These are phyloP conservation scores for Royoungia palumana DNA, from an alignment of 768 basidiomycete genomes.

Conservation along the genomic window DNA sequence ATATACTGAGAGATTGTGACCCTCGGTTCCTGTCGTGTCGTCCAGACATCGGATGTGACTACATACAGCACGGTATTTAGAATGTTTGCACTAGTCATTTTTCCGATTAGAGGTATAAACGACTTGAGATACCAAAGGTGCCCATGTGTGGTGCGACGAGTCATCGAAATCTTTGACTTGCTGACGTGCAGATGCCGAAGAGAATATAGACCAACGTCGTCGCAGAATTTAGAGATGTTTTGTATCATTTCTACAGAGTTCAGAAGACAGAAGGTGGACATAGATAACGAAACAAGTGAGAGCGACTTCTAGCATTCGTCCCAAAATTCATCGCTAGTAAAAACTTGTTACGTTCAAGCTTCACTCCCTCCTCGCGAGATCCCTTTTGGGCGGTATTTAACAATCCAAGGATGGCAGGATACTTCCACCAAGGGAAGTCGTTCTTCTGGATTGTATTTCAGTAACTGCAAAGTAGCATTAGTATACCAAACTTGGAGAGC, in stretches of 20 bases:
- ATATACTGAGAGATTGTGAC: conserved; percentile 45
- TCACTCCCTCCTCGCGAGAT: conserved; percentile 28
- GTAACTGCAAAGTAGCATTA: conserved; percentile 50
- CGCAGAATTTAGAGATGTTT: too few species aligned
- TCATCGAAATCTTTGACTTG: too few species aligned
- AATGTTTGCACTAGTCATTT: conserved; percentile 15
- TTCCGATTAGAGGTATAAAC: conserved; percentile 23
- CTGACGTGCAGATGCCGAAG: too few species aligned
- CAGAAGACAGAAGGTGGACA: too few species aligned
- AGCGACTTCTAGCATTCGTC: neutral
- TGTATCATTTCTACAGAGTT: too few species aligned
- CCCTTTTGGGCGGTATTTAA: conserved; percentile 58
- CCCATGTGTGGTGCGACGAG: too few species aligned
- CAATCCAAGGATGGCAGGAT: conserved; percentile 82
- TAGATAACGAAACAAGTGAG: conserved; percentile 7
- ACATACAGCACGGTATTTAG: conserved; percentile 15
- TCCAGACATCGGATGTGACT: neutral
- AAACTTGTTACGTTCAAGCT: conserved; percentile 6
- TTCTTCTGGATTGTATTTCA: conserved; percentile 76
- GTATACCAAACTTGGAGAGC: conserved; percentile 7
- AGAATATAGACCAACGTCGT: too few species aligned
- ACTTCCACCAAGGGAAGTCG: conserved; percentile 75
- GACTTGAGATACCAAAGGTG: conserved; percentile 8
- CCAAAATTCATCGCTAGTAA: neutral
- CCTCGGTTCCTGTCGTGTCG: neutral